Evolutionary conservation across 1,284 basidiomycete species (phyloP).

Genomic region (Trichosporon sp.): DNA sequence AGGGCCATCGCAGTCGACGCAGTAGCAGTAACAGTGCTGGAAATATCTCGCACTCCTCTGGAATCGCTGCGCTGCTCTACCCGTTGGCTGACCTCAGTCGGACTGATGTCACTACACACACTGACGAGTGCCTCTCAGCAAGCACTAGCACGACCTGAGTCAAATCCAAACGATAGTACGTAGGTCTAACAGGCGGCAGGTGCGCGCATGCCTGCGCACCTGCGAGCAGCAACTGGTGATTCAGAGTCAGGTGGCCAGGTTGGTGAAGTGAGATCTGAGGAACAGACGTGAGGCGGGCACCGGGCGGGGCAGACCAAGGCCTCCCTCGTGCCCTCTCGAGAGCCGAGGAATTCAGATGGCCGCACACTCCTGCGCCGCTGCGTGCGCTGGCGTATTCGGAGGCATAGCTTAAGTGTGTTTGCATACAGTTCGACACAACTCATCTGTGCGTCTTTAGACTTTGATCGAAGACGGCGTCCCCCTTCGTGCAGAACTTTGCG

Average conservation of each 20-base stretch:
- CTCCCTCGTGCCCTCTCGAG: background rate
- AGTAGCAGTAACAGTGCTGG: background rate
- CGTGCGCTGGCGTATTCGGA: background rate
- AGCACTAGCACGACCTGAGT: background rate
- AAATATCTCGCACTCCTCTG: background rate
- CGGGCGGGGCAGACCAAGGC: background rate
- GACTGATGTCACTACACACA: background rate
- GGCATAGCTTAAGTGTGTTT: background rate
- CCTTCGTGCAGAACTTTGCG: background rate
- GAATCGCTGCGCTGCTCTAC: background rate
- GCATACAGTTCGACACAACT: background rate
- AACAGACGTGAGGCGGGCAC: background rate
- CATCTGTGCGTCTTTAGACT: background rate
- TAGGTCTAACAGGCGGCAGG: background rate
- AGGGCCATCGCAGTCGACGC: background rate
- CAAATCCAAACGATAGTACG: background rate
- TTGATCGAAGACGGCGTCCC: conserved; percentile 1
- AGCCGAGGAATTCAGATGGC: background rate
- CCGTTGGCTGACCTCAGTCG: too few relatives aligned
- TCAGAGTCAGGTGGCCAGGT: background rate
- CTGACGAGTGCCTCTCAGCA: background rate
- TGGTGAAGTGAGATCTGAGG: background rate
- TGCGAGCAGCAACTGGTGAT: too few relatives aligned
- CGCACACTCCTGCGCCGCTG: background rate
- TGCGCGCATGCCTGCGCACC: background rate